These are phyloP conservation scores for Cryomyces minteri DNA, from an alignment of 495 filamentous ascomycete species.

Conservation along the genomic window DNA sequence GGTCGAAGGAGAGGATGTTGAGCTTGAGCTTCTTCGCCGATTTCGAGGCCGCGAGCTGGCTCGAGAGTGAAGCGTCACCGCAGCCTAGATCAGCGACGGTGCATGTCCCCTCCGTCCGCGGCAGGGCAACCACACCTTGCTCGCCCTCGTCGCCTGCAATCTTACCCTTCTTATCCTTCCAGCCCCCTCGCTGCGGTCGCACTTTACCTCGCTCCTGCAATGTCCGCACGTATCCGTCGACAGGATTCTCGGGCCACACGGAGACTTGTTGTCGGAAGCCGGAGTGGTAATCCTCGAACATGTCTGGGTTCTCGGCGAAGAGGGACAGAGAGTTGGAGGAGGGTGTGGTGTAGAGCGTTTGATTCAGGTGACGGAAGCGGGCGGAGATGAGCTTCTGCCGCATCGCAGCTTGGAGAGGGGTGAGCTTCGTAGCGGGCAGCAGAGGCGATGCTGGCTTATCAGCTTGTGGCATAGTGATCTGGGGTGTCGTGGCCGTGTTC, in stretches of 20 bases:
- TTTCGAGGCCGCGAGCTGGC: slow-evolving; percentile 29
- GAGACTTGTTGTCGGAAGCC: slow-evolving; percentile 90
- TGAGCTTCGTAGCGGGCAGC: slow-evolving; percentile 39
- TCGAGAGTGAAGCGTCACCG: slow-evolving; percentile 56
- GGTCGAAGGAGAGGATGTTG: slow-evolving; percentile 46
- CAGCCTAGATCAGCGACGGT: slow-evolving; percentile 80
- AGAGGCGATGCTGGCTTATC: slow-evolving; percentile 14
- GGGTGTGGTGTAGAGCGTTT: slow-evolving; percentile 84
- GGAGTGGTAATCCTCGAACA: slow-evolving; percentile 86
- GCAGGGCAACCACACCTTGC: background rate
- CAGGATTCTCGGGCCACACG: slow-evolving; percentile 89
- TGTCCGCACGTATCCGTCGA: slow-evolving; percentile 57
- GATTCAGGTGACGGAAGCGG: slow-evolving; percentile 92
- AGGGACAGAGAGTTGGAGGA: slow-evolving; percentile 60
- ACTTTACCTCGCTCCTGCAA: slow-evolving; percentile 39
- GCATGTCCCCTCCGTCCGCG: slow-evolving; percentile 31
- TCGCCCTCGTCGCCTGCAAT: background rate
- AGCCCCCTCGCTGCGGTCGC: slow-evolving; percentile 1
- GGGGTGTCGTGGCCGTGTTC: background rate
- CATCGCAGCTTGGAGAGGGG: slow-evolving; percentile 85
- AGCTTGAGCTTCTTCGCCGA: slow-evolving; percentile 42
- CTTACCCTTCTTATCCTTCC: slow-evolving; percentile 4
- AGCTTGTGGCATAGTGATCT: background rate
- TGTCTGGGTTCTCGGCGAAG: slow-evolving; percentile 64
- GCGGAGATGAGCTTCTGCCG: slow-evolving; percentile 79